Conservation (phyloP, 78 protist genomes). For the Monosiga brevicollis region DNA sequence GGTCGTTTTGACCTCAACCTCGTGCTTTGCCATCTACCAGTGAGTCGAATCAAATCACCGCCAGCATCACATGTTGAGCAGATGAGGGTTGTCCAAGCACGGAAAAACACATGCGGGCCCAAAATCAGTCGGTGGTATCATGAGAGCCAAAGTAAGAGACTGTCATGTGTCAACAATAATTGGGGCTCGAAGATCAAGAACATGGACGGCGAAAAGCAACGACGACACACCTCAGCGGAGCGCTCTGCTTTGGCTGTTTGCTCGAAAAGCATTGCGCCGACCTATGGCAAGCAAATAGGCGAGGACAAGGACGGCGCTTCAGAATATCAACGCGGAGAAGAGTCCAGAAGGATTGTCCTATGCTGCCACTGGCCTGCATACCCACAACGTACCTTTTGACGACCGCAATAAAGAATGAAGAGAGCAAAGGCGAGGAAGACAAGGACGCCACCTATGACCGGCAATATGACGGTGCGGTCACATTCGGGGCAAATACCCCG, state of each 20-base stretch:
- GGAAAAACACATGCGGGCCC: not conserved
- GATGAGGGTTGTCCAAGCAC: not conserved
- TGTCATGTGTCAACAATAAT: not conserved
- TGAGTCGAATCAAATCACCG: not conserved
- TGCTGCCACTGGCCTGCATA: no score
- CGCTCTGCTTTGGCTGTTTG: not conserved
- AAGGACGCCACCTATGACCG: not conserved
- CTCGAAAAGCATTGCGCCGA: not conserved
- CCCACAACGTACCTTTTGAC: no score
- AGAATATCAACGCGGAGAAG: no score
- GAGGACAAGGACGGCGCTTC: no score
- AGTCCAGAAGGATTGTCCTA: no score
- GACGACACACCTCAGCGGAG: not conserved
- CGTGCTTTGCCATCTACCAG: not conserved
- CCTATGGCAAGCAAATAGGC: no score
- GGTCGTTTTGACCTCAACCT: not conserved
- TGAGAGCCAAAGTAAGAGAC: no score
- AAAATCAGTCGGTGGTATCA: not conserved
- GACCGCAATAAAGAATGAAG: not conserved
- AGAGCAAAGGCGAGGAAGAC: not conserved
- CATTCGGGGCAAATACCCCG: not conserved
- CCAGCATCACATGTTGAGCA: not conserved
- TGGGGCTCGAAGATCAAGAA: not conserved
- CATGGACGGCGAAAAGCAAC: not conserved
- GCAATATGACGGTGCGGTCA: not conserved